Base-by-base conservation (phyloP, 192 early-diverging fungal genomes). In the Funneliformis geosporum region DNA sequence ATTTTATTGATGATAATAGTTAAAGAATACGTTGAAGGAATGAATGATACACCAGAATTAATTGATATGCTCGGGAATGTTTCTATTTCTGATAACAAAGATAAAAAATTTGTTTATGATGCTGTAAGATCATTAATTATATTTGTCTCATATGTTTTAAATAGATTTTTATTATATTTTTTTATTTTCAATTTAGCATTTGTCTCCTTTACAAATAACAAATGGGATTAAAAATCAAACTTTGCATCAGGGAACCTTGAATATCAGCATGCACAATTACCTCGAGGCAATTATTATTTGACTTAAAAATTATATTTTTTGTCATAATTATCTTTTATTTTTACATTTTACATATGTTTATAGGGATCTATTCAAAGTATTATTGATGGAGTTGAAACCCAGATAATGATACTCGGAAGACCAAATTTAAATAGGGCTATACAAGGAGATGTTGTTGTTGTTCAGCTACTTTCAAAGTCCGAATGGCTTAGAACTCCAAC, bases 401-500 rank as follows among this genome's bases (percentile, higher is more conserved):
- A 88, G 9, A 89, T 99, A 44, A 88, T 93, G 74, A 91, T 99
- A 66, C 55, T 94, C 4, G 97, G 97, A 46, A 91, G 97, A 8
- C 84, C 87, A 38, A 80, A 95, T 75, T 87, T 98, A 85, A 99
- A 98, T 81, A 92, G 98, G 47, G 95, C 91, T 42, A 89, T 97
- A 11, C 94, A 98, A 82, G 97, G 97, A 18, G 98, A 99, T 83
- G 85, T 91, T 21, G 90, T 99, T 21, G 98, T 93, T 12, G 90
- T 99, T 10, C 88, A 97, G 74, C 72, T 99, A 4, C 80, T 98
- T 47, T 96, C 98, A 16, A 88, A 89, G 60, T 87, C 88, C 43
- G 91, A 96, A 83, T 99, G 98, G 98, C 89, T 90, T 64, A 87
- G 87, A 14, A 85, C 89, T 0, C 89, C 90, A 23, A 93, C 94